phyloP scores from a whole-genome alignment of 2,329 filamentous ascomycete species.

The Curvularia spicifera region DNA sequence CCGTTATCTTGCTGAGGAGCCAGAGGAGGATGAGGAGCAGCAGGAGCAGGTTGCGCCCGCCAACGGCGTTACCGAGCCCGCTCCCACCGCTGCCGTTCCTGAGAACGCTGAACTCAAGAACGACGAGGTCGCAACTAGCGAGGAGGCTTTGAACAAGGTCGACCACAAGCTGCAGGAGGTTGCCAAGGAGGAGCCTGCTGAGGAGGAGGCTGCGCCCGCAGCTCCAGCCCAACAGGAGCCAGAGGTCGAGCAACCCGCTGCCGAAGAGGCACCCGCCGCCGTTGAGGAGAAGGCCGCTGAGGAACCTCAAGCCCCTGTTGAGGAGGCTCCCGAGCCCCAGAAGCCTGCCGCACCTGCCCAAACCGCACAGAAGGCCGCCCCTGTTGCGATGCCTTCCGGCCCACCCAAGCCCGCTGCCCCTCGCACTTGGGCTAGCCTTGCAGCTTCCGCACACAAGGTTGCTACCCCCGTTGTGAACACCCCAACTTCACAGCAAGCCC shows the following conservation, averaged over 20 bases:
- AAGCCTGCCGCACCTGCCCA: slow-evolving; percentile 68
- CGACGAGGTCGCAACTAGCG: slow-evolving; percentile 47
- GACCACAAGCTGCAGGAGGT: slow-evolving; percentile 78
- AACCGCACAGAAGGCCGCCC: slow-evolving; percentile 61
- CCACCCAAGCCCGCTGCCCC: slow-evolving; percentile 63
- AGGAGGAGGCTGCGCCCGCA: slow-evolving; percentile 36
- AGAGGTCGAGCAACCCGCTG: slow-evolving; percentile 47
- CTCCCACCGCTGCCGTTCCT: slow-evolving; percentile 43
- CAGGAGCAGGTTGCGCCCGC: slow-evolving; percentile 44
- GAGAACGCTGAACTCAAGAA: slow-evolving; percentile 43
- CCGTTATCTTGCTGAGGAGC: slow-evolving; percentile 85
- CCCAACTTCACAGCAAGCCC: slow-evolving; percentile 40
- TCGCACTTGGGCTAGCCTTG: slow-evolving; percentile 77
- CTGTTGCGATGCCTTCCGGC: slow-evolving; percentile 62
- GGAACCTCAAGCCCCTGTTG: slow-evolving; percentile 39
- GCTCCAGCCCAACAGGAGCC: slow-evolving; percentile 48
- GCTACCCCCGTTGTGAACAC: slow-evolving; percentile 52
- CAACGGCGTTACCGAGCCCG: slow-evolving; percentile 52
- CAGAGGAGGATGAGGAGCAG: slow-evolving; percentile 67
- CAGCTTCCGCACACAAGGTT: slow-evolving; percentile 58
- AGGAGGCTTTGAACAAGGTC: slow-evolving; percentile 60
- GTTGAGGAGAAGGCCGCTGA: slow-evolving; percentile 47
- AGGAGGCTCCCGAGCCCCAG: slow-evolving; percentile 54
- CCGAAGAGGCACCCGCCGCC: slow-evolving; percentile 50
- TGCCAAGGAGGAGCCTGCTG: slow-evolving; percentile 44